Evolutionary conservation across 176 grass and related monocot species (phyloP).

Genomic region (Musa troglodytarum): DNA sequence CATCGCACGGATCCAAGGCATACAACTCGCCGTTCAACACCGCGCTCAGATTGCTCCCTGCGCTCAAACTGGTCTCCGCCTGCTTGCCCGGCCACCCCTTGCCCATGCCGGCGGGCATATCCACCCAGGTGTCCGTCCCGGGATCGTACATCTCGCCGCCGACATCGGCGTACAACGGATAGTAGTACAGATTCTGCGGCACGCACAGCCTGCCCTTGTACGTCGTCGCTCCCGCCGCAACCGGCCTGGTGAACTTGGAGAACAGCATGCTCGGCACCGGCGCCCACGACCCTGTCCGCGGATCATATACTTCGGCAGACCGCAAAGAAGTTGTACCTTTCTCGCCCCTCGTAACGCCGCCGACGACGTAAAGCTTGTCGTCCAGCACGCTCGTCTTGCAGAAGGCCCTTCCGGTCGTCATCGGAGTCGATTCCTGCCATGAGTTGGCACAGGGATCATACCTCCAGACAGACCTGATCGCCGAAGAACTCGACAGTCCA

Average conservation of each 20-base stretch:
- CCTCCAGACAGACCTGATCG: constrained; percentile 45
- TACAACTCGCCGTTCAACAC: constrained; percentile 55
- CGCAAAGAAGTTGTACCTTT: constrained; percentile 43
- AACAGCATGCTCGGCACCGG: constrained; percentile 58
- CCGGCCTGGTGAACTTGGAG: constrained; percentile 64
- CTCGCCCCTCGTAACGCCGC: constrained; percentile 43
- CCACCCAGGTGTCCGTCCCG: constrained; percentile 40
- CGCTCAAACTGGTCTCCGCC: constrained; percentile 51
- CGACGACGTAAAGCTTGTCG: constrained; percentile 77
- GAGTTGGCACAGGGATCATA: constrained; percentile 60
- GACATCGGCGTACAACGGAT: constrained; percentile 65
- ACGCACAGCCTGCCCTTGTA: constrained; percentile 63
- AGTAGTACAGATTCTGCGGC: constrained; percentile 75
- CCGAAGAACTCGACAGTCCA: constrained; percentile 45
- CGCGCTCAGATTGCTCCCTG: constrained; percentile 46
- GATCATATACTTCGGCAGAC: constrained; percentile 78
- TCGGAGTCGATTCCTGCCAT: constrained; percentile 59
- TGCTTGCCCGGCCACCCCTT: constrained; percentile 79
- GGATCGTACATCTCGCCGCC: constrained; percentile 76
- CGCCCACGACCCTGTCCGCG: constrained; percentile 41
- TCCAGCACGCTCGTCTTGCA: constrained; percentile 60
- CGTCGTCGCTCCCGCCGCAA: constrained; percentile 49
- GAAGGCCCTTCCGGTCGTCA: constrained; percentile 53
- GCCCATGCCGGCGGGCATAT: constrained; percentile 70
- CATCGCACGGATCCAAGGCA: constrained; percentile 60